phyloP scores from a whole-genome alignment of 1,139 yeast species.

The Martiniozyma asiatica region DNA sequence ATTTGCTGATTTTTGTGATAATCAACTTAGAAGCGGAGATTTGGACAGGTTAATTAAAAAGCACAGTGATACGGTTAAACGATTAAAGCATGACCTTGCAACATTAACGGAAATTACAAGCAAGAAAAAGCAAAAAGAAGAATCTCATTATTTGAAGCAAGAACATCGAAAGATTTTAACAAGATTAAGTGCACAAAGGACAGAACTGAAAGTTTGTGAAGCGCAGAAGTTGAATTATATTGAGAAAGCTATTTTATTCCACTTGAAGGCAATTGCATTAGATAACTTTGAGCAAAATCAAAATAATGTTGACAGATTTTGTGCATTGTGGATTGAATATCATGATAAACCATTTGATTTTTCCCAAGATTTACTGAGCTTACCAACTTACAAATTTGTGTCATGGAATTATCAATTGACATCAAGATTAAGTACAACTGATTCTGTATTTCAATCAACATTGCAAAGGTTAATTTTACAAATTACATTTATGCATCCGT shows the following conservation, averaged over 20 bases:
- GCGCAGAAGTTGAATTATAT: slow-evolving; percentile 34
- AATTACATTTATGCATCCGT: slow-evolving; percentile 57
- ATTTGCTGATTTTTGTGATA: slow-evolving; percentile 68
- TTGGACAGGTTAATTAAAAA: slow-evolving; percentile 34
- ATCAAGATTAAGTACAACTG: slow-evolving; percentile 50
- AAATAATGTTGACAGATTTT: slow-evolving; percentile 62
- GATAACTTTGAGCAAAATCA: slow-evolving; percentile 33
- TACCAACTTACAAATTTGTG: slow-evolving; percentile 53
- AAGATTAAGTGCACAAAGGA: slow-evolving; percentile 38
- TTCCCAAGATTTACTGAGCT: slow-evolving; percentile 10
- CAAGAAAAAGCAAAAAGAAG: slow-evolving; percentile 27
- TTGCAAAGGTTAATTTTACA: slow-evolving; percentile 38
- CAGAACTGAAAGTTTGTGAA: slow-evolving; percentile 30
- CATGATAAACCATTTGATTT: slow-evolving; percentile 18
- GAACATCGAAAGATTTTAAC: slow-evolving; percentile 36
- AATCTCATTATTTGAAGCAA: slow-evolving; percentile 24
- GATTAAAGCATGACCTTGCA: slow-evolving; percentile 33
- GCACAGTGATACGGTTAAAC: slow-evolving; percentile 27
- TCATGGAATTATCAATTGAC: slow-evolving; percentile 80
- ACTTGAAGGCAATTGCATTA: slow-evolving; percentile 39
- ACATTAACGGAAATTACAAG: slow-evolving; percentile 36
- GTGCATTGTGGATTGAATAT: slow-evolving; percentile 74
- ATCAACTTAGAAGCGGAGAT: slow-evolving; percentile 39
- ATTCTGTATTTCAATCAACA: slow-evolving; percentile 40
- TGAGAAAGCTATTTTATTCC: slow-evolving; percentile 46